Base-by-base conservation (phyloP, 352 stramenopile species). In the Globisporangium uncinulatum region DNA sequence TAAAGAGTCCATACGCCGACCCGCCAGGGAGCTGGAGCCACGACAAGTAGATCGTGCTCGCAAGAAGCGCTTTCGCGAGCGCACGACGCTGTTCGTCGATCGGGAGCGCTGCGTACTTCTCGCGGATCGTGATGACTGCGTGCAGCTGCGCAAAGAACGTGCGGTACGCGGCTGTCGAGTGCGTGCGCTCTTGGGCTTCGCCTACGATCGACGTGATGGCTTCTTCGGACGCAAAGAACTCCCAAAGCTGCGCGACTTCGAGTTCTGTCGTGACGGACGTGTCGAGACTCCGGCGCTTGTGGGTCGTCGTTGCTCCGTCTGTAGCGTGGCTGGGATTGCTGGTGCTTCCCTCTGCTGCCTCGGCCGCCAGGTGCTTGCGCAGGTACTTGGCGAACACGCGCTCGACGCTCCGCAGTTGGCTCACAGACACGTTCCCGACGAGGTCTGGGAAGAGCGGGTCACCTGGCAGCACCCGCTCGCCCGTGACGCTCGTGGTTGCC, bases 11-110 rank as follows among this genome's bases (percentile, higher is more conserved):
- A 50, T 94, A 92, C 2, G 86, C 84, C 0, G 83, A 80, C 0
- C 82, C 83, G n/a, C 84, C 83, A 7, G 83, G 86, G 32, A 94
- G 51, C 59, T 92, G 83, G 15, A 95, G 61, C 86, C 86, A 95
- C 37, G 63, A 66, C 7, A 95, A 56, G 45, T 95, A 95, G 4
- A 87, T 59, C 53, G 89, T 92, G 11, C 79, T 68, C 7, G 82
- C 86, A 32, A 89, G 62, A 5, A 93, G 57, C 29, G 81, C 83
- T 56, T 82, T 87, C 14, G 74, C 50, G 32, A 91, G 63, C 36
- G 68, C 74, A 9, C 65, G 36, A 8, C 65, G 59, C 60, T 83
- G 76, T 37, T 77, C 66, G 31, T 70, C 45, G 14, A 68, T 57
- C 17, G 54, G 44, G 41, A 88, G 49, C 14, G 32, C 62, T n/a